Conservation (phyloP, 202 grass and related monocot species). For the Digitaria exilis region DNA sequence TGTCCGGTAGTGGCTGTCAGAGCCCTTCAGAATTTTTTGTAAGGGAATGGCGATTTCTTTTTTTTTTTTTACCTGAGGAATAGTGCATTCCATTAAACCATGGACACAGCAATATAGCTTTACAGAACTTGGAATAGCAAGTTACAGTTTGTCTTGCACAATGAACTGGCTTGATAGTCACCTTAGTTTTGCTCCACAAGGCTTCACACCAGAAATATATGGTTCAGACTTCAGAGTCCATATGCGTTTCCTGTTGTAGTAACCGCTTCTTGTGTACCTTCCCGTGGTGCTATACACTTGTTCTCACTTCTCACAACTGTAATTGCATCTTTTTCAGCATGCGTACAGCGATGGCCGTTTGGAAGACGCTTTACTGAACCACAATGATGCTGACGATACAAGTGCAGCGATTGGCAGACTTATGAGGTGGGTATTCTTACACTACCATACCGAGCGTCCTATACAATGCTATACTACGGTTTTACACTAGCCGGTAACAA, state of each 20-base stretch:
- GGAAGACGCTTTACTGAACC: conserved; percentile 67
- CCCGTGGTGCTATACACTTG: too few species aligned
- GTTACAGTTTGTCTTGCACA: not conserved
- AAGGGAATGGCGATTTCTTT: too few species aligned
- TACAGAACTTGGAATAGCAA: not conserved
- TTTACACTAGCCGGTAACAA: conserved; percentile 12
- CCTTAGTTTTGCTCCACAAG: not conserved
- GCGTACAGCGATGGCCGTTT: conserved; percentile 76
- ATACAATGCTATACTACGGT: not conserved
- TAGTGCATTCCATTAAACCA: too few species aligned
- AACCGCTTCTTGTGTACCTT: not conserved
- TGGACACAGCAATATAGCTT: not conserved
- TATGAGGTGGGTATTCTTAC: conserved; percentile 57
- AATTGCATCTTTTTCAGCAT: conserved; percentile 53
- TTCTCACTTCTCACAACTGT: conserved; percentile 26
- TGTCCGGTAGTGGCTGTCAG: not conserved
- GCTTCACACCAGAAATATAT: not conserved
- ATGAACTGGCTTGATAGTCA: not conserved
- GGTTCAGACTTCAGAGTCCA: not conserved
- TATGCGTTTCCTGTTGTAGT: not conserved
- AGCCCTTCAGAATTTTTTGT: not conserved
- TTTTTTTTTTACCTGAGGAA: too few species aligned
- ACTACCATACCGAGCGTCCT: too few species aligned
- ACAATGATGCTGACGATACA: conserved; percentile 65
- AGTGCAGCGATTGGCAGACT: conserved; percentile 56